Conservation (phyloP, 164 flowering plant species). For the Umbellularia californica region DNA sequence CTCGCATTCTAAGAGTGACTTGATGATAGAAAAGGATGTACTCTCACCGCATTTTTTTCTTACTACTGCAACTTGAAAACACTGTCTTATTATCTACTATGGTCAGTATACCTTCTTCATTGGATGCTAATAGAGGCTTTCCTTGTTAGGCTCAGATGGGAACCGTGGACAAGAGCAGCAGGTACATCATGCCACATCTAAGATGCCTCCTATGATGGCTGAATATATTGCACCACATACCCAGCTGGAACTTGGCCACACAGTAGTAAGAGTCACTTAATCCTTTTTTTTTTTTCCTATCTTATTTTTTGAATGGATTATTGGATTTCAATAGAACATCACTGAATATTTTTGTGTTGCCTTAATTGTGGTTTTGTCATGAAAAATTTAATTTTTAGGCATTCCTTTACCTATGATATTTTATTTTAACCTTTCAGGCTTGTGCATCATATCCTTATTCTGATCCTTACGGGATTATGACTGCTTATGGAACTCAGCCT, state of each 20-base stretch:
- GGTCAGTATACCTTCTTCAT: background rate
- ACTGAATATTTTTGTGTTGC: too few species aligned
- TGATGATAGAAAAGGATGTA: background rate
- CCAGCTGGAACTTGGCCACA: conserved; percentile 86
- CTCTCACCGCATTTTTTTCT: background rate
- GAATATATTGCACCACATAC: conserved; percentile 50
- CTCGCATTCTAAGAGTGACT: background rate
- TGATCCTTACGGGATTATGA: conserved; percentile 77
- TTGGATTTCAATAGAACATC: too few species aligned
- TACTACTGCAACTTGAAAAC: background rate
- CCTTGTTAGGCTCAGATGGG: conserved; percentile 29
- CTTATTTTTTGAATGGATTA: background rate
- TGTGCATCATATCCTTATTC: conserved; percentile 65
- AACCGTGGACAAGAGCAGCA: conserved; percentile 29
- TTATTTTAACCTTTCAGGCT: conserved; percentile 44
- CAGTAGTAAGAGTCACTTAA: conserved; percentile 53
- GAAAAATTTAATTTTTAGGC: too few species aligned
- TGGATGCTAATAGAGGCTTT: background rate
- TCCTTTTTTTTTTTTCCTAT: background rate
- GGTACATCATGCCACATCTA: conserved; percentile 36
- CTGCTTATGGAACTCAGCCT: conserved; percentile 74
- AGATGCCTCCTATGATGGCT: conserved; percentile 31
- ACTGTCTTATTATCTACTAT: background rate
- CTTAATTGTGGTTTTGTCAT: too few species aligned
- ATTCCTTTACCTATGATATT: background rate